Percentiles rank a stretch among this genome's conserved stretches.
These are phyloP conservation scores for Eucalyptus cloeziana DNA, from an alignment of 345 rosid species.

Conservation along the genomic window DNA sequence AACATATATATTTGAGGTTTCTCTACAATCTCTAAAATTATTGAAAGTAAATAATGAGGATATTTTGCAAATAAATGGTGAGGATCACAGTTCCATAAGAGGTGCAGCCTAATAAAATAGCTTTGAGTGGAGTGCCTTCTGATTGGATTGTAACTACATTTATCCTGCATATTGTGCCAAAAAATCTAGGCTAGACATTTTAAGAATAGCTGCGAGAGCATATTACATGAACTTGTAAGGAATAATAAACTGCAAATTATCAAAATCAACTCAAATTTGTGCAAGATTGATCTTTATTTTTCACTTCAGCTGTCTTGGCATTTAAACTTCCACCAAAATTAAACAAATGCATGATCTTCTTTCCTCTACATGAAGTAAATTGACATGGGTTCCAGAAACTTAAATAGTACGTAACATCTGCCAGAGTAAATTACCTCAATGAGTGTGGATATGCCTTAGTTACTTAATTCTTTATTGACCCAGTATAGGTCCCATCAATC, in stretches of 20 bases:
- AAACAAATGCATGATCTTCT: neutral
- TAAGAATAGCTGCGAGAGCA: neutral
- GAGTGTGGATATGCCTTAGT: neutral
- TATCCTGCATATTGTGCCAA: neutral
- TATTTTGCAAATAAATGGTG: neutral
- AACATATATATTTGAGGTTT: neutral
- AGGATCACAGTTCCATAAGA: neutral
- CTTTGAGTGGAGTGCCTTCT: neutral
- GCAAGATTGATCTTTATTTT: neutral
- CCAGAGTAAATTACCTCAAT: neutral
- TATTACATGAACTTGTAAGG: neutral
- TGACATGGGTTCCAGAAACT: neutral
- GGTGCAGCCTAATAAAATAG: neutral
- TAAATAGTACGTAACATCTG: neutral
- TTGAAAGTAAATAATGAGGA: neutral
- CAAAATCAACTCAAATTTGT: neutral
- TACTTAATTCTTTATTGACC: neutral
- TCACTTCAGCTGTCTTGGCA: neutral
- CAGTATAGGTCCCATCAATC: neutral
- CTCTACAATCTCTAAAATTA: neutral
- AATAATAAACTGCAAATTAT: neutral
- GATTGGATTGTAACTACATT: neutral
- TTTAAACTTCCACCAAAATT: neutral
- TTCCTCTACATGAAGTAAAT: neutral
- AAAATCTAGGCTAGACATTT: neutral